These are phyloP conservation scores for Euclidium syriacum DNA, from an alignment of 345 rosid genomes.

Conservation along the genomic window DNA sequence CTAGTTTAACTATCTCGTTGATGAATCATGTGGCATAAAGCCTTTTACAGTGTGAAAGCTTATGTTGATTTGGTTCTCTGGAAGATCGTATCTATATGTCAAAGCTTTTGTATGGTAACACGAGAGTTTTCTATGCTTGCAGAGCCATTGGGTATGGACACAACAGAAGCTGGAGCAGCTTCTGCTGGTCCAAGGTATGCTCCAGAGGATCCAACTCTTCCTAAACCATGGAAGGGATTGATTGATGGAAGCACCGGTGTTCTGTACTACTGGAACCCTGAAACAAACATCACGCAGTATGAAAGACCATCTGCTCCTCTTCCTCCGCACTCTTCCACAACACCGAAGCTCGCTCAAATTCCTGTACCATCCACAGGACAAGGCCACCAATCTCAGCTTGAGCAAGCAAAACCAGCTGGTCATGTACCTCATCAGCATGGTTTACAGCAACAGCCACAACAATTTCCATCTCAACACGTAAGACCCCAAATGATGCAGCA, in stretches of 20 bases:
- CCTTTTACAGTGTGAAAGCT: background rate
- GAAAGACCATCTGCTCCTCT: slow-evolving; percentile 68
- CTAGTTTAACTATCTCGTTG: background rate
- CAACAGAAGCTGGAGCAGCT: slow-evolving; percentile 47
- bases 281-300: slow-evolving; percentile 83
- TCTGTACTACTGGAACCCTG: slow-evolving; percentile 95
- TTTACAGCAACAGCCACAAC: slow-evolving; percentile 49
- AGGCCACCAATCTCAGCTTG: slow-evolving; percentile 40
- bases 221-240: slow-evolving; percentile 93
- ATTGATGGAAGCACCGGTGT: slow-evolving; percentile 82
- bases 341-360: slow-evolving; percentile 60
- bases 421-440: slow-evolving; percentile 52
- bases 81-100: background rate
- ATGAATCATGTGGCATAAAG: background rate
- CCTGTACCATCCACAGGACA: slow-evolving; percentile 45
- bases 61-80: background rate
- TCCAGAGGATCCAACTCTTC: slow-evolving; percentile 92
- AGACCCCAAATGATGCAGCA: slow-evolving; percentile 64
- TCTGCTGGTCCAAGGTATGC: slow-evolving; percentile 81
- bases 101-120: slow-evolving; percentile 2
- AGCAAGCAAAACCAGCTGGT: slow-evolving; percentile 42
- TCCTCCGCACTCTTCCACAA: slow-evolving; percentile 43
- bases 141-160: slow-evolving; percentile 49
- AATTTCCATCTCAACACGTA: slow-evolving; percentile 40
- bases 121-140: slow-evolving; percentile 14